Conservation (phyloP, 192 early-diverging fungal species). For the Lobulomyces angularis region DNA sequence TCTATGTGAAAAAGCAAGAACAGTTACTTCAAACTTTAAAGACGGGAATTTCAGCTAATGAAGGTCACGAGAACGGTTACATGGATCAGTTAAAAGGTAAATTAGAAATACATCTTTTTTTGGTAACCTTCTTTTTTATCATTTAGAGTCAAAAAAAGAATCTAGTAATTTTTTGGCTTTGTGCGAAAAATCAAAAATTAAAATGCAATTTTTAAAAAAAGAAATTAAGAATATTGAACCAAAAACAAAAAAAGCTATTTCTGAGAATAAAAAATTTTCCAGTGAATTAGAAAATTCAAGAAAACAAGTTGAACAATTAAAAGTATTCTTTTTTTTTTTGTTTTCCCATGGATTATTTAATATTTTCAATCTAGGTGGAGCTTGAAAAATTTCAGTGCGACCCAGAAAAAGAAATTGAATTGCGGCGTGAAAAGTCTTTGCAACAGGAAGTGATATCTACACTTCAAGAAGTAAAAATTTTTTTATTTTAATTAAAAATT, state of each 20-base stretch:
- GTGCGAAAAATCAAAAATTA: slow-evolving; percentile 22
- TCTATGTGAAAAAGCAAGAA: slow-evolving; percentile 52
- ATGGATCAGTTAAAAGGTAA: slow-evolving; percentile 84
- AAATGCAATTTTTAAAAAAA: slow-evolving; percentile 14
- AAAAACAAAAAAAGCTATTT: neutral
- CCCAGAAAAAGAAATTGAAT: slow-evolving; percentile 23
- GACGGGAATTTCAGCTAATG: slow-evolving; percentile 79
- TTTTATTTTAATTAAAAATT: slow-evolving; percentile 5
- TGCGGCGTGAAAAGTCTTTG: slow-evolving; percentile 16
- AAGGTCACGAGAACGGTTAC: slow-evolving; percentile 90
- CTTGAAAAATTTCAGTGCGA: slow-evolving; percentile 24
- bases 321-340: too few species aligned
- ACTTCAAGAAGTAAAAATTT: slow-evolving; percentile 3
- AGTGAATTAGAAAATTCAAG: too few species aligned
- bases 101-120: neutral
- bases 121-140: too few species aligned
- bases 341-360: too few species aligned
- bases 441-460: slow-evolving; percentile 12
- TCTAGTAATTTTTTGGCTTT: too few species aligned
- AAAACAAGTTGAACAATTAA: too few species aligned
- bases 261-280: neutral
- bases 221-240: slow-evolving; percentile 7
- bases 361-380: slow-evolving; percentile 8
- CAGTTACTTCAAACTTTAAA: slow-evolving; percentile 85
- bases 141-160: too few species aligned